These are phyloP conservation scores for Actinomortierella ambigua DNA, from an alignment of 371 early-diverging fungal genomes.

Conservation along the genomic window DNA sequence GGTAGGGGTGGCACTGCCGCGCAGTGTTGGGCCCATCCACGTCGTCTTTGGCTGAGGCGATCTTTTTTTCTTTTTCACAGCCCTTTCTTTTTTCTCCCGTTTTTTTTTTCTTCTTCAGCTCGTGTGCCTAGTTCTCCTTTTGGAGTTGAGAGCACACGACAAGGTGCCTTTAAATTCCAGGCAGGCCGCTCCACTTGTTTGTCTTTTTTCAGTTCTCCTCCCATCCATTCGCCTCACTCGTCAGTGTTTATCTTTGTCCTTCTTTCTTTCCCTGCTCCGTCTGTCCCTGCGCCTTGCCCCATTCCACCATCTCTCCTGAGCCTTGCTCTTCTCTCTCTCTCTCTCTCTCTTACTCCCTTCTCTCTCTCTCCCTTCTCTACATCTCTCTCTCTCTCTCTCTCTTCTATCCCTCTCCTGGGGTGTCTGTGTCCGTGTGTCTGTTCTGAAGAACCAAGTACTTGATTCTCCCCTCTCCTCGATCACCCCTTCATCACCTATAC, in stretches of 20 bases:
- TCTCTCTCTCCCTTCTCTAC: too few relatives aligned
- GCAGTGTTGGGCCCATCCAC: too few relatives aligned
- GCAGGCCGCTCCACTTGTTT: background rate
- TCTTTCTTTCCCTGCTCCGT: background rate
- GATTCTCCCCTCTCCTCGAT: too few relatives aligned
- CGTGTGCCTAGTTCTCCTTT: too few relatives aligned
- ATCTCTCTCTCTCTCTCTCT: too few relatives aligned
- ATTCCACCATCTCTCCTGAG: background rate
- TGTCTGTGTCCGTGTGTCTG: background rate
- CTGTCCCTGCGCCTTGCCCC: background rate
- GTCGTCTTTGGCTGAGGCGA: background rate
- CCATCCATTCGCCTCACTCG: background rate
- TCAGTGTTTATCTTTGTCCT: background rate
- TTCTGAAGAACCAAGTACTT: too few relatives aligned
- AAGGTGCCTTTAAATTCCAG: too few relatives aligned
- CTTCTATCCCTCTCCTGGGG: background rate
- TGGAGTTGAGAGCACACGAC: too few relatives aligned
- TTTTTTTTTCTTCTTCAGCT: background rate
- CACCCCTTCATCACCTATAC: too few relatives aligned
- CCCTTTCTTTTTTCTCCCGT: background rate
- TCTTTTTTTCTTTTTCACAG: background rate
- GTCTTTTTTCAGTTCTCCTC: background rate
- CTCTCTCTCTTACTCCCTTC: background rate
- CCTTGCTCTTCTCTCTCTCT: background rate
- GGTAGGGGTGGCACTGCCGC: background rate